Evolutionary conservation across 345 rosid species (phyloP).

Genomic region (Aethionema arabicum): DNA sequence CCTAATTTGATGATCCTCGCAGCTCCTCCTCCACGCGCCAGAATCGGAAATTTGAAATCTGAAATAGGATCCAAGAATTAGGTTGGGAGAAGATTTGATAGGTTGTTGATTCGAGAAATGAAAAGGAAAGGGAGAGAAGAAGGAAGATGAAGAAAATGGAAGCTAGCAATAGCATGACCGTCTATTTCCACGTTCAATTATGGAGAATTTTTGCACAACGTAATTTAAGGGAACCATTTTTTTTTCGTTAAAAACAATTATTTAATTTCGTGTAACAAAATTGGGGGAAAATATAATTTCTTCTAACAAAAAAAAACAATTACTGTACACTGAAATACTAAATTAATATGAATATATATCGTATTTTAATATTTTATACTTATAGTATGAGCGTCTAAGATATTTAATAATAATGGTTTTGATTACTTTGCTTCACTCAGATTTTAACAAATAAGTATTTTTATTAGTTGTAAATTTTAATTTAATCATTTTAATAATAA

Average conservation of each 20-base stretch:
- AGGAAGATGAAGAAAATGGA: conserved; percentile 11
- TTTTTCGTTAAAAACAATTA: background rate
- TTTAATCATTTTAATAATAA: too few relatives aligned
- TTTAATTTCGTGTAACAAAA: background rate
- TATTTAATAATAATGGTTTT: too few relatives aligned
- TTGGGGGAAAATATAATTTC: too few relatives aligned
- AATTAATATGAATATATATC: too few relatives aligned
- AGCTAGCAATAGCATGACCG: conserved; percentile 19
- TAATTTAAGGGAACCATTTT: conserved; percentile 19
- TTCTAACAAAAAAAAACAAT: too few relatives aligned
- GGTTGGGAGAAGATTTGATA: conserved; percentile 28
- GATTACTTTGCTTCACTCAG: too few relatives aligned
- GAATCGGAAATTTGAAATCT: conserved; percentile 11
- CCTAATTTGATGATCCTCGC: background rate
- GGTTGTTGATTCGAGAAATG: conserved; percentile 23
- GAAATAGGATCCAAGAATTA: conserved; percentile 10
- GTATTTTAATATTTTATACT: too few relatives aligned
- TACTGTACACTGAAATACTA: too few relatives aligned
- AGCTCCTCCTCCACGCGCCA: conserved; percentile 12
- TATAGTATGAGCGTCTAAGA: too few relatives aligned
- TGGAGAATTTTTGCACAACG: conserved; percentile 15
- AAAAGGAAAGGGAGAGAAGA: conserved; percentile 19
- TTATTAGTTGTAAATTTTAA: too few relatives aligned
- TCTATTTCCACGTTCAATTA: conserved; percentile 24
- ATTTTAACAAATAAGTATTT: too few relatives aligned